A percentile compares a stretch with the other conserved stretches of the same genome.
phyloP scores from a whole-genome alignment of 2,329 filamentous ascomycete genomes.

The Sordariomycetes sp. region DNA sequence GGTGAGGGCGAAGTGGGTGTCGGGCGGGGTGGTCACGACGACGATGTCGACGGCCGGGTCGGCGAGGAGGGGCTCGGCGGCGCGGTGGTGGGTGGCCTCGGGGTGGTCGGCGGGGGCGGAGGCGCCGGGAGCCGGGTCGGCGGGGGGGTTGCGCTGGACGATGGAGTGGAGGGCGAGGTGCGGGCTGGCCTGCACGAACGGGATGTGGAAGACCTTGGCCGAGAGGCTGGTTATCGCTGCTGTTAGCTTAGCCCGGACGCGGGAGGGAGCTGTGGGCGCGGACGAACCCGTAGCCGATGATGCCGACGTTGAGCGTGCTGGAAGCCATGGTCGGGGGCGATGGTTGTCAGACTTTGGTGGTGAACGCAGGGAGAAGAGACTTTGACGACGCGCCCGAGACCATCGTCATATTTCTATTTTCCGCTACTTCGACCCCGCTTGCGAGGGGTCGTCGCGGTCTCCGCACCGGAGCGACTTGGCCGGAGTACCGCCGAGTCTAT shows the following conservation, averaged over 20 bases:
- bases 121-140: slow-evolving; percentile 26
- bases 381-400: not conserved
- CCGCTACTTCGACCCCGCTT: not conserved
- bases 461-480: not conserved
- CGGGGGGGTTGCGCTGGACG: slow-evolving; percentile 56
- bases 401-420: not conserved
- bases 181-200: slow-evolving; percentile 56
- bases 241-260: slow-evolving; percentile 8
- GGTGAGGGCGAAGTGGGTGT: slow-evolving; percentile 57
- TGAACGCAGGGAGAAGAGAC: not conserved
- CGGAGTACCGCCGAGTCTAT: not conserved
- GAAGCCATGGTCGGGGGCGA: not conserved
- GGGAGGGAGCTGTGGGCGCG: slow-evolving; percentile 7
- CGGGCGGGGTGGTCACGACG: slow-evolving; percentile 60
- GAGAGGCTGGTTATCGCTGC: slow-evolving; percentile 29
- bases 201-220: slow-evolving; percentile 78
- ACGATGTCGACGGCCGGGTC: slow-evolving; percentile 59
- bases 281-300: slow-evolving; percentile 38
- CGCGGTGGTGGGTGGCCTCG: slow-evolving; percentile 50
- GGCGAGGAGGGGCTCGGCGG: slow-evolving; percentile 49
- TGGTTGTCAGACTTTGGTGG: not conserved
- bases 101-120: slow-evolving; percentile 63
- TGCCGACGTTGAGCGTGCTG: slow-evolving; percentile 32
- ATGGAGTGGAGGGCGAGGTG: slow-evolving; percentile 61
- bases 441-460: not conserved